phyloP scores from a whole-genome alignment of 495 filamentous ascomycete species.

The Trichocladium antarcticum region DNA sequence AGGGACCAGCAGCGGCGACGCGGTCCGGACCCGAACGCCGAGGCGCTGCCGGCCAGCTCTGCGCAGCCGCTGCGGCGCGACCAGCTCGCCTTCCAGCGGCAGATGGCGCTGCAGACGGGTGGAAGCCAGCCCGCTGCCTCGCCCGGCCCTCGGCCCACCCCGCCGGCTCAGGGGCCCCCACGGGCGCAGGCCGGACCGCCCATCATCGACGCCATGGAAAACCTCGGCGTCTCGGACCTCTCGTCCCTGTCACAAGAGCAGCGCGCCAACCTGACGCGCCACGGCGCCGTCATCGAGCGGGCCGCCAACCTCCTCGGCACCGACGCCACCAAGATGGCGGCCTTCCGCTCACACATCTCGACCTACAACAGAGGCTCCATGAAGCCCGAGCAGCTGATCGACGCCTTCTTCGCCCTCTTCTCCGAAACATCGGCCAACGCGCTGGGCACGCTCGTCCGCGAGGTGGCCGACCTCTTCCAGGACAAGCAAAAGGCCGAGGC shows the following conservation, averaged over 20 bases:
- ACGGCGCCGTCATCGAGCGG: conserved; percentile 71
- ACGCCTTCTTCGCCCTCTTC: conserved; percentile 70
- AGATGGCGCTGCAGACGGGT: conserved; percentile 57
- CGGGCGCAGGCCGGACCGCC: conserved; percentile 13
- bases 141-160: conserved; percentile 24
- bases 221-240: conserved; percentile 31
- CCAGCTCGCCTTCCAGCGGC: conserved; percentile 84
- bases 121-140: conserved; percentile 7
- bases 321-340: conserved; percentile 54
- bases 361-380: conserved; percentile 56
- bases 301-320: conserved; percentile 69
- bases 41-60: conserved; percentile 63
- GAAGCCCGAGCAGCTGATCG: conserved; percentile 63
- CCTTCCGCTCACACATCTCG: conserved; percentile 70
- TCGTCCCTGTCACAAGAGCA: conserved; percentile 54
- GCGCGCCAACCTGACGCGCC: conserved; percentile 65
- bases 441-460: conserved; percentile 80
- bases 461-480: conserved; percentile 89
- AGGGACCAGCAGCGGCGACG: conserved; percentile 31
- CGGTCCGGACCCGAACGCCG: conserved; percentile 54
- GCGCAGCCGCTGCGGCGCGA: conserved; percentile 76
- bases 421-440: conserved; percentile 61
- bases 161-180: conserved; percentile 13
- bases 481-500: conserved; percentile 58
- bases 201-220: conserved; percentile 28